Evolutionary conservation across 805 yeast genomes (phyloP).

Genomic region (Ogataea ramenticola): DNA sequence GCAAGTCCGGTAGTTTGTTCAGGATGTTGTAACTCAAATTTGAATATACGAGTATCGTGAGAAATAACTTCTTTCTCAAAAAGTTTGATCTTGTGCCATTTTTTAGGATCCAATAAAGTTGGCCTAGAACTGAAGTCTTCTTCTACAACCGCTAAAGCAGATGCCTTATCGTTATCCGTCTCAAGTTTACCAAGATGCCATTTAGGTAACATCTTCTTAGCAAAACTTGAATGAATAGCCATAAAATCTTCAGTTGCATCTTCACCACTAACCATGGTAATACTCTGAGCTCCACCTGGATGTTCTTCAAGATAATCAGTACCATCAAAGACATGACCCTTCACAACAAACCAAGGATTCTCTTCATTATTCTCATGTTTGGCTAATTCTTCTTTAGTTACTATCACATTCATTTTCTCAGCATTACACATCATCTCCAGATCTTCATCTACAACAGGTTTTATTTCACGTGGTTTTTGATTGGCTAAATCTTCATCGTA

Average conservation of each 20-base stretch:
- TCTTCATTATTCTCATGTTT: slow-evolving; percentile 10
- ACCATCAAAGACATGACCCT: slow-evolving; percentile 30
- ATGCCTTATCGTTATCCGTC: background rate
- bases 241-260: slow-evolving; percentile 27
- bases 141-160: background rate
- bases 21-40: slow-evolving; percentile 21
- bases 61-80: slow-evolving; percentile 17
- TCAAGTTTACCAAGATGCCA: slow-evolving; percentile 21
- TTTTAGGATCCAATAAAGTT: slow-evolving; percentile 22
- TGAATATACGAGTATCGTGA: slow-evolving; percentile 23
- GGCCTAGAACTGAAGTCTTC: slow-evolving; percentile 2
- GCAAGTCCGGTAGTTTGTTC: slow-evolving; percentile 26
- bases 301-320: slow-evolving; percentile 26
- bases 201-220: slow-evolving; percentile 19
- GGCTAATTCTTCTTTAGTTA: slow-evolving; percentile 13
- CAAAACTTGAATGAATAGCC: slow-evolving; percentile 26
- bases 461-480: background rate
- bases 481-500: slow-evolving; percentile 8
- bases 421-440: slow-evolving; percentile 23
- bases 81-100: slow-evolving; percentile 21
- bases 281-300: slow-evolving; percentile 24
- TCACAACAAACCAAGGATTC: slow-evolving; percentile 24
- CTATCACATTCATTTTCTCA: slow-evolving; percentile 11
- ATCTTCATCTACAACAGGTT: slow-evolving; percentile 18
- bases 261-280: slow-evolving; percentile 20